Conservation (phyloP, 495 filamentous ascomycete genomes). For the Daldinia vernicosa region DNA sequence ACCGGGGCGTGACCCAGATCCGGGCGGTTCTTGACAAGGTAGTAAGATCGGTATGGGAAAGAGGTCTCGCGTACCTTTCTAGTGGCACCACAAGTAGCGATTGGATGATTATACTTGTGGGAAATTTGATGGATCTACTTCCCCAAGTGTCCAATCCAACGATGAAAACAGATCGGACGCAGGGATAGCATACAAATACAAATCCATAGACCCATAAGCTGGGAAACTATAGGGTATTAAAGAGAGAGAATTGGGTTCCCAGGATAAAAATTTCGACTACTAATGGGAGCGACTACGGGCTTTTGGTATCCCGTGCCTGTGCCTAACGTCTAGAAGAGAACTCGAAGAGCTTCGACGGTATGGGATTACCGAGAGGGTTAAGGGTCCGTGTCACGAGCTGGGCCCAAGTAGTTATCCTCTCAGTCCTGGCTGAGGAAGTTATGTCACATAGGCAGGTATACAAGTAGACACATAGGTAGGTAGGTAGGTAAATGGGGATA, state of each 20-base stretch:
- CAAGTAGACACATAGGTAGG: no score
- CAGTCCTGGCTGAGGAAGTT: constrained; percentile 29
- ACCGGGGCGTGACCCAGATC: constrained; percentile 41
- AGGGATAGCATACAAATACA: constrained; percentile 18
- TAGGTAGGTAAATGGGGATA: constrained; percentile 34
- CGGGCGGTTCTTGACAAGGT: constrained; percentile 22
- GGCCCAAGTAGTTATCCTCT: constrained; percentile 28
- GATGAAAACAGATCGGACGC: constrained; percentile 35
- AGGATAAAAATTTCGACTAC: constrained; percentile 34
- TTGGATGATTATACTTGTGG: constrained; percentile 29
- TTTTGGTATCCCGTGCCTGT: constrained; percentile 26
- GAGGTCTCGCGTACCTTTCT: constrained; percentile 39
- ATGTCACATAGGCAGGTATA: constrained; percentile 37
- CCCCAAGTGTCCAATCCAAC: constrained; percentile 28
- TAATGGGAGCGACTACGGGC: constrained; percentile 32
- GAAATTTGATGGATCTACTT: constrained; percentile 34
- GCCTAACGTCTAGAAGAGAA: constrained; percentile 24
- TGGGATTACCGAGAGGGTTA: constrained; percentile 19
- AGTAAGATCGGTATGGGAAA: constrained; percentile 37
- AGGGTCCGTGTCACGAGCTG: constrained; percentile 22
- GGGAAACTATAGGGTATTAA: constrained; percentile 35
- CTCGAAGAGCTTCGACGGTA: constrained; percentile 22
- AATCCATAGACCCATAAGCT: constrained; percentile 31
- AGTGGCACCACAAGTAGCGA: constrained; percentile 36
- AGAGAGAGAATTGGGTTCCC: constrained; percentile 29